phyloP scores from a whole-genome alignment of 2,329 filamentous ascomycete species.

The Blumeriella jaapii region DNA sequence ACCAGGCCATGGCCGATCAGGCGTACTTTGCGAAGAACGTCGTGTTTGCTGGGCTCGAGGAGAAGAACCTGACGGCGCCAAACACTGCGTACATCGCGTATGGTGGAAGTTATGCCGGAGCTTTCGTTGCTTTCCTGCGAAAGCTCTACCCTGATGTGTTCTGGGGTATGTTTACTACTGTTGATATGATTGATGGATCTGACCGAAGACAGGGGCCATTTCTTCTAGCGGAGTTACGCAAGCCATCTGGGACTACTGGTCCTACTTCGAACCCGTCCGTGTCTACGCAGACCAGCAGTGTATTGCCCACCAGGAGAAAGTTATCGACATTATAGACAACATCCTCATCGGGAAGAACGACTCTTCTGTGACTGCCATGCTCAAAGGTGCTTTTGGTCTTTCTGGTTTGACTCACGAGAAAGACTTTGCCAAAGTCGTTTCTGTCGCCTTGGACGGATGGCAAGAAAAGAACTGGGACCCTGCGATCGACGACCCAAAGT shows the following conservation, averaged over 20 bases:
- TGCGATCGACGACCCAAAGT: conserved; percentile 34
- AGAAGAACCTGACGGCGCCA: conserved; percentile 53
- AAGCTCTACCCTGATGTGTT: conserved; percentile 68
- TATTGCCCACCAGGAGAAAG: conserved; percentile 49
- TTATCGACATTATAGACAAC: conserved; percentile 46
- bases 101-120: conserved; percentile 75
- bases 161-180: conserved; percentile 39
- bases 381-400: conserved; percentile 44
- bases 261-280: conserved; percentile 48
- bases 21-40: conserved; percentile 70
- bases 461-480: conserved; percentile 51
- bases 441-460: conserved; percentile 36
- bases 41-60: conserved; percentile 56
- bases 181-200: conserved; percentile 1
- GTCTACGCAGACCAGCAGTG: conserved; percentile 49
- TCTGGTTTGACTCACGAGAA: conserved; percentile 30
- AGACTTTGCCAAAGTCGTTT: conserved; percentile 41
- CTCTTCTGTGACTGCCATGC: conserved; percentile 27
- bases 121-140: conserved; percentile 65
- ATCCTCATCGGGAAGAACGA: conserved; percentile 41
- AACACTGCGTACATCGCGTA: conserved; percentile 66
- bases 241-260: conserved; percentile 67
- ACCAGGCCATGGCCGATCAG: conserved; percentile 71
- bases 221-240: conserved; percentile 69
- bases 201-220: conserved; percentile 40